These are phyloP conservation scores for Zangia roseola DNA, from an alignment of 768 basidiomycete species.

Conservation along the genomic window DNA sequence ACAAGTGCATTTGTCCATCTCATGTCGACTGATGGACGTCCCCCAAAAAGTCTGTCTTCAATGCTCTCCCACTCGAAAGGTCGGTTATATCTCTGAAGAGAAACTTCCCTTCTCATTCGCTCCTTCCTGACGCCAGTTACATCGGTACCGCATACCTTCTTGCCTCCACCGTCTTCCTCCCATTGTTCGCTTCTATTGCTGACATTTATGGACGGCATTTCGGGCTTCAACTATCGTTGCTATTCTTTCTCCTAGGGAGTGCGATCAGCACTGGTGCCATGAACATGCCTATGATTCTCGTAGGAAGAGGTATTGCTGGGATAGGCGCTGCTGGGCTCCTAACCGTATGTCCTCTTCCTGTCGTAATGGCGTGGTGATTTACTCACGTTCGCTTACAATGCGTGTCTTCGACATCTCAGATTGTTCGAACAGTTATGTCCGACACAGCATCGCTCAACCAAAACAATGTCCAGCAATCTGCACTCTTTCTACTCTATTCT, in stretches of 20 bases:
- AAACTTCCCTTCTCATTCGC: background rate
- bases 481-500: slow-evolving; percentile 43
- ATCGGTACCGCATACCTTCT: slow-evolving; percentile 52
- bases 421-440: slow-evolving; percentile 43
- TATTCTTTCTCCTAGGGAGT: slow-evolving; percentile 47
- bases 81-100: background rate
- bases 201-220: slow-evolving; percentile 51
- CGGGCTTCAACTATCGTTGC: slow-evolving; percentile 43
- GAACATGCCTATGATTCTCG: slow-evolving; percentile 46
- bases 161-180: slow-evolving; percentile 52
- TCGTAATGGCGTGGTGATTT: background rate
- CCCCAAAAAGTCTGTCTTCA: slow-evolving; percentile 25
- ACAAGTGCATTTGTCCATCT: too few relatives aligned
- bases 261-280: slow-evolving; percentile 45
- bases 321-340: slow-evolving; percentile 47
- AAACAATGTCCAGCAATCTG: slow-evolving; percentile 42
- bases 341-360: slow-evolving; percentile 21
- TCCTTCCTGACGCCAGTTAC: slow-evolving; percentile 29
- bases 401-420: slow-evolving; percentile 14
- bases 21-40: background rate
- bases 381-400: background rate
- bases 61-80: slow-evolving; percentile 29
- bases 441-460: slow-evolving; percentile 42
- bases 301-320: slow-evolving; percentile 48
- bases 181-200: slow-evolving; percentile 48